These are phyloP conservation scores for Plectosphaerella cucumerina DNA, from an alignment of 2,329 filamentous ascomycete genomes.

Conservation along the genomic window DNA sequence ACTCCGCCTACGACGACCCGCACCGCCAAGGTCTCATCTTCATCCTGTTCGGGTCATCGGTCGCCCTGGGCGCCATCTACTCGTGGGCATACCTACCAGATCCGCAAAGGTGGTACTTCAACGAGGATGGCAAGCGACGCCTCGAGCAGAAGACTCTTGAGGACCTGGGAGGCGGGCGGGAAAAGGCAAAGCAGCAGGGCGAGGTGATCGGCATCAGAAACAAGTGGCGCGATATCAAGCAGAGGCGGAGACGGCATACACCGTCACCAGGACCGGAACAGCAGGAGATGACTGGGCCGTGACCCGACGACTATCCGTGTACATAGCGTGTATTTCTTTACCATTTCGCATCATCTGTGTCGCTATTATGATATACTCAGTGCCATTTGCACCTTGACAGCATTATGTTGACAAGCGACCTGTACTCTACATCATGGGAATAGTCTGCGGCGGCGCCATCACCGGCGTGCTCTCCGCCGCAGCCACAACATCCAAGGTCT, in stretches of 20 bases:
- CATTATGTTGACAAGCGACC: too few relatives aligned
- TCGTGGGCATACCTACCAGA: conserved; percentile 50
- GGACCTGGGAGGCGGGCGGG: conserved; percentile 44
- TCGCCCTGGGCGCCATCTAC: conserved; percentile 42
- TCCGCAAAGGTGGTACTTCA: conserved; percentile 34
- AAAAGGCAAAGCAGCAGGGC: conserved; percentile 37
- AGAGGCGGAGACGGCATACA: conserved; percentile 18
- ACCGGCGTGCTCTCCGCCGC: neutral
- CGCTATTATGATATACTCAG: neutral
- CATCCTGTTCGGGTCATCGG: conserved; percentile 45
- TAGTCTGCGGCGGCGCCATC: neutral
- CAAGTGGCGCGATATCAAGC: conserved; percentile 35
- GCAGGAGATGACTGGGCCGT: neutral
- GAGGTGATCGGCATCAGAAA: conserved; percentile 39
- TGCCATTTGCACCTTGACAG: too few relatives aligned
- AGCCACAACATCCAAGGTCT: conserved; percentile 56
- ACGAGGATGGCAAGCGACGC: conserved; percentile 26
- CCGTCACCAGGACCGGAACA: neutral
- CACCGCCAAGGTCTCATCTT: conserved; percentile 46
- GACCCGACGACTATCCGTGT: neutral
- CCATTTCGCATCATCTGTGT: too few relatives aligned
- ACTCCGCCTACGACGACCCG: conserved; percentile 34
- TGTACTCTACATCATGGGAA: too few relatives aligned
- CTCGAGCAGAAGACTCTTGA: conserved; percentile 45
- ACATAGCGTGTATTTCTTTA: too few relatives aligned